Evolutionary conservation across 371 early-diverging fungal species (phyloP), one percentile per base, ranked within the genome.

Genomic region (Mucor piriformis): DNA sequence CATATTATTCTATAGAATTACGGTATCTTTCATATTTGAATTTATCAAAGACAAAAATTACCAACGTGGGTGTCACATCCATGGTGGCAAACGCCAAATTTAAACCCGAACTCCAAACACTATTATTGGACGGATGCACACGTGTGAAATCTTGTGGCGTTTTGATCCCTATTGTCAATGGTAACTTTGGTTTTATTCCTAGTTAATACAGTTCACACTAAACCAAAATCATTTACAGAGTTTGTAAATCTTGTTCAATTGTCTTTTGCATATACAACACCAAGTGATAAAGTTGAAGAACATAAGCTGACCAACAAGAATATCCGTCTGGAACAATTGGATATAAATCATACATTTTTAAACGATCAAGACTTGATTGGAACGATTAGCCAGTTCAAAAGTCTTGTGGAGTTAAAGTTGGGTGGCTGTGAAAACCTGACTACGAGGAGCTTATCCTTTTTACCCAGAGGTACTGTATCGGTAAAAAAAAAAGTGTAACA

Each of bases 21-120:
- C 40, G 56, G 5, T 34, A 59, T 11, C 56, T 78, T 6, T 33
- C 23, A 0, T 54, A 72, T 57, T 57, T 78, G 7, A 67, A 74
- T 40, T 47, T 78, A 18, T 68, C 73, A 47, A 72, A 69, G 32
- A 78, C 79, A 10, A 72, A 78, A 34, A 69, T 78, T 32, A 65
- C 75, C 1, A 61, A 68, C 33, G 47, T 11, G 13, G 79, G 79
- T 3, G 16, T 78, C 7, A 21, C 32, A 12, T 62, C 38, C 2
- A 48, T 73, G 49, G 43, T 60, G n/a, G 24, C 38, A 4, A 42
- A 64, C 40, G 62, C 68, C 6, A 47, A 48, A 7, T 77, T 51
- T 44, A 66, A 61, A 37, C 37, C 63, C 3, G 29, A 24, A 0
- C 40, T 77, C 2, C 52, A 69, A 27, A 37, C 49, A 0, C 32